Percentiles rank a stretch among this genome's conserved stretches.
These are phyloP conservation scores for Monilinia vaccinii-corymbosi DNA, from an alignment of 2,329 filamentous ascomycete genomes.

Conservation along the genomic window DNA sequence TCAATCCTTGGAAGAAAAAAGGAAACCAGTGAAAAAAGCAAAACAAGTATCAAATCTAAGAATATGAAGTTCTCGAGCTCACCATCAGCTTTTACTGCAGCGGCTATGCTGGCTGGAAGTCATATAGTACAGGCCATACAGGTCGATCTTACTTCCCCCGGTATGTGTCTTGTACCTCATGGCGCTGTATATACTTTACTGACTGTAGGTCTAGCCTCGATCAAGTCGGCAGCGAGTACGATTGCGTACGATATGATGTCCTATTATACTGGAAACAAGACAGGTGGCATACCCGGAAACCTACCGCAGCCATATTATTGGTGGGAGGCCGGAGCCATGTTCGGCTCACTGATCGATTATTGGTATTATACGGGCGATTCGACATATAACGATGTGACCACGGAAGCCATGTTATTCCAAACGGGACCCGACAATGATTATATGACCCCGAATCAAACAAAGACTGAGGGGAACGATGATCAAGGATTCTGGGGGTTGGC, in stretches of 20 bases:
- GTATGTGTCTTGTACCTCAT: slow-evolving; percentile 11
- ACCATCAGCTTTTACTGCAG: background rate
- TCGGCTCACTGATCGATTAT: slow-evolving; percentile 66
- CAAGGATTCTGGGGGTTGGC: slow-evolving; percentile 68
- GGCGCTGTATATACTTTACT: background rate
- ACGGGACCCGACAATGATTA: slow-evolving; percentile 64
- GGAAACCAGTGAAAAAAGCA: background rate
- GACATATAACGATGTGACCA: slow-evolving; percentile 59
- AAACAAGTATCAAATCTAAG: background rate
- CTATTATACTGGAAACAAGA: slow-evolving; percentile 43
- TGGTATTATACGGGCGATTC: slow-evolving; percentile 74
- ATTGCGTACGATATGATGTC: slow-evolving; percentile 40
- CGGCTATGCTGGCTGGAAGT: slow-evolving; percentile 11
- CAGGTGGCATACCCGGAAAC: slow-evolving; percentile 41
- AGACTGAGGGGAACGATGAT: slow-evolving; percentile 64
- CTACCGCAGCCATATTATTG: slow-evolving; percentile 46
- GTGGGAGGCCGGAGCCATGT: slow-evolving; percentile 62
- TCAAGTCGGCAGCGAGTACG: slow-evolving; percentile 26
- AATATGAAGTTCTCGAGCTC: background rate
- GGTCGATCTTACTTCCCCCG: slow-evolving; percentile 22
- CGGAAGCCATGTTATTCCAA: slow-evolving; percentile 64
- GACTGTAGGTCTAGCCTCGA: slow-evolving; percentile 20
- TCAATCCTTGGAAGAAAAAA: background rate
- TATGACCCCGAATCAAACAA: slow-evolving; percentile 66
- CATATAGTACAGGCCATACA: slow-evolving; percentile 16